Conservation (phyloP, 768 basidiomycete species). For the Pisolithus tinctorius region DNA sequence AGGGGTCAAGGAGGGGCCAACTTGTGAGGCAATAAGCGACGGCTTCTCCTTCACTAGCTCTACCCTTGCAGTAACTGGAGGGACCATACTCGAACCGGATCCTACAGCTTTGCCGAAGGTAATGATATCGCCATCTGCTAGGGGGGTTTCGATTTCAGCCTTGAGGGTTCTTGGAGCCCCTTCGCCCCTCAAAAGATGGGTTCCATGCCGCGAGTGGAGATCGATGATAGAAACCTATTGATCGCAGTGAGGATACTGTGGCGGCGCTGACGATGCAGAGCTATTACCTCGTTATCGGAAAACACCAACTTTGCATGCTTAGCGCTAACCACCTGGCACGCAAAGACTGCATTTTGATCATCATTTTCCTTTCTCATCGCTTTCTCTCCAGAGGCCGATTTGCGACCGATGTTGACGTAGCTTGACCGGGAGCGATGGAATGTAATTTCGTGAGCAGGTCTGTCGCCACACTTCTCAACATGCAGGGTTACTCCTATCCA, state of each 20-base stretch:
- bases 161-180: conserved; percentile 46
- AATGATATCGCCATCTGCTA: conserved; percentile 62
- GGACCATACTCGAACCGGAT: conserved; percentile 51
- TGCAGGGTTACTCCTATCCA: conserved; percentile 51
- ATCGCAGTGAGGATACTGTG: conserved; percentile 12
- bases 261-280: conserved; percentile 11
- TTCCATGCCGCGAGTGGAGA: conserved; percentile 71
- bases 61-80: conserved; percentile 56
- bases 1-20: conserved; percentile 1
- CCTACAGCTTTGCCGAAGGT: conserved; percentile 78
- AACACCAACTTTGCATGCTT: conserved; percentile 74
- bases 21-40: conserved; percentile 15
- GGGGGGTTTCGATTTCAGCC: conserved; percentile 48
- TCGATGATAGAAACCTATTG: conserved; percentile 64
- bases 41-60: conserved; percentile 35
- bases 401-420: conserved; percentile 62
- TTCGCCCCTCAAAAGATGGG: conserved; percentile 50
- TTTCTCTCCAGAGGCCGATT: conserved; percentile 42
- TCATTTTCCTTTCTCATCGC: conserved; percentile 34
- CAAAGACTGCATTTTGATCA: conserved; percentile 51
- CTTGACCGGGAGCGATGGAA: conserved; percentile 47
- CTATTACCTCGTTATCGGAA: conserved; percentile 59
- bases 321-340: conserved; percentile 75
- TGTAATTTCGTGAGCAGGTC: conserved; percentile 38
- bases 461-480: conserved; percentile 45